Percentiles rank a stretch among this genome's conserved stretches.
phyloP scores from a whole-genome alignment of 2,329 filamentous ascomycete species.

The Phoma sp. region DNA sequence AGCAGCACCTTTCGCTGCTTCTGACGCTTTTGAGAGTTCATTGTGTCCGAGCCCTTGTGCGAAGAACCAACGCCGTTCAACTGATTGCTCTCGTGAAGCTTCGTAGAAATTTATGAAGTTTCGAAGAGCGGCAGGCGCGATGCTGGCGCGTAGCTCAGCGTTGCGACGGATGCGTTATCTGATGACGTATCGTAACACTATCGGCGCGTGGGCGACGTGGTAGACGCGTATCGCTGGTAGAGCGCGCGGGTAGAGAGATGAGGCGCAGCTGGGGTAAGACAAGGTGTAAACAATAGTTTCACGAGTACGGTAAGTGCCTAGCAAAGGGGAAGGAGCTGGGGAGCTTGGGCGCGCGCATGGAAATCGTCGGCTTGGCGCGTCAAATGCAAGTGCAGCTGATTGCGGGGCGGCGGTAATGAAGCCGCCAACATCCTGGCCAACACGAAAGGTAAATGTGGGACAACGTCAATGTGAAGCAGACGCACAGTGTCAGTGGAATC shows the following conservation, averaged over 20 bases:
- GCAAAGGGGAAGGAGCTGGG: conserved; percentile 7
- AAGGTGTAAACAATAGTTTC: conserved; percentile 4
- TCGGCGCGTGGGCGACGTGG: conserved; percentile 4
- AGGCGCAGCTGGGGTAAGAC: background rate
- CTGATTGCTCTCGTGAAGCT: background rate
- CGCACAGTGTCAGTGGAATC: background rate
- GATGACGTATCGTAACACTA: conserved; percentile 14
- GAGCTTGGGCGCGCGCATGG: conserved; percentile 16
- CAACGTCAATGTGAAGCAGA: background rate
- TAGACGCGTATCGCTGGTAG: background rate
- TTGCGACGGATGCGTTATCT: conserved; percentile 1
- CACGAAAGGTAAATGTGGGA: conserved; percentile 2
- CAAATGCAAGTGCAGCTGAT: conserved; percentile 6
- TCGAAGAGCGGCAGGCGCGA: background rate
- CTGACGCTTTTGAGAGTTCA: conserved; percentile 54
- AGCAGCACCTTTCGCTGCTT: conserved; percentile 62
- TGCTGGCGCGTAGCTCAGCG: background rate
- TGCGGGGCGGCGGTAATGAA: conserved; percentile 13
- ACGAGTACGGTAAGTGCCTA: conserved; percentile 1
- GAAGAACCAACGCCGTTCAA: background rate
- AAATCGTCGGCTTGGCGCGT: conserved; percentile 8
- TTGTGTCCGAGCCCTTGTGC: conserved; percentile 20
- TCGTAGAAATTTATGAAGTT: background rate
- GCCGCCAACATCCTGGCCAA: conserved; percentile 9
- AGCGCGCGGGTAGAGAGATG: background rate